These are phyloP conservation scores for Acrasis kona DNA, from an alignment of 78 protist genomes.

Conservation along the genomic window DNA sequence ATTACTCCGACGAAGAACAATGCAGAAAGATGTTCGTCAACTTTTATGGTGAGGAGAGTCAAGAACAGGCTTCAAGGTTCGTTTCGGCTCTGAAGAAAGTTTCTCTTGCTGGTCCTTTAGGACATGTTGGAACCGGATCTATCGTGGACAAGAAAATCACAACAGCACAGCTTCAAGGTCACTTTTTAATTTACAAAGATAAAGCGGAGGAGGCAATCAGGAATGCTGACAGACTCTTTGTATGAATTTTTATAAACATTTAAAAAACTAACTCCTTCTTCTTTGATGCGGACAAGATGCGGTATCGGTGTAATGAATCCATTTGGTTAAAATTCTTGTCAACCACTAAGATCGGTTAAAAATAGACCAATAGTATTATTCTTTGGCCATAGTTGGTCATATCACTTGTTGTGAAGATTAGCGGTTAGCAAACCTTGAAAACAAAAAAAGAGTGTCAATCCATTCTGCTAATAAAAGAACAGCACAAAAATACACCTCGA, in stretches of 20 bases:
- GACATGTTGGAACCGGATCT: background rate
- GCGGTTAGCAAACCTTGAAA: too few relatives aligned
- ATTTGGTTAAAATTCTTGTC: too few relatives aligned
- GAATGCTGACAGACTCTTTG: background rate
- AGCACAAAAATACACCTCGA: too few relatives aligned
- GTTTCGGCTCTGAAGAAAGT: background rate
- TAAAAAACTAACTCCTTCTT: background rate
- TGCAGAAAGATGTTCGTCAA: background rate
- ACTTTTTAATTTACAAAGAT: background rate
- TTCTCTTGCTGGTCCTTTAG: background rate
- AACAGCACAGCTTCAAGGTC: background rate
- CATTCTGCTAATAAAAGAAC: too few relatives aligned
- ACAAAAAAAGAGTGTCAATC: too few relatives aligned
- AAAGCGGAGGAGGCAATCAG: background rate
- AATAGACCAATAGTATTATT: too few relatives aligned
- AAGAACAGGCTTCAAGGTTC: background rate
- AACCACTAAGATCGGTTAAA: too few relatives aligned
- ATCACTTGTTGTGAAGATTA: too few relatives aligned
- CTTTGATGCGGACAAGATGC: too few relatives aligned
- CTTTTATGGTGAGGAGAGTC: too few relatives aligned
- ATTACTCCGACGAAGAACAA: background rate
- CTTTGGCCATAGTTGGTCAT: too few relatives aligned
- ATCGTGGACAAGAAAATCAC: background rate
- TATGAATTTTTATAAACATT: background rate
- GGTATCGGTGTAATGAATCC: too few relatives aligned